A percentile compares a stretch with the other conserved stretches of the same genome.
Evolutionary conservation across 148 eudicot species (phyloP).

Genomic region (Simmondsia chinensis): DNA sequence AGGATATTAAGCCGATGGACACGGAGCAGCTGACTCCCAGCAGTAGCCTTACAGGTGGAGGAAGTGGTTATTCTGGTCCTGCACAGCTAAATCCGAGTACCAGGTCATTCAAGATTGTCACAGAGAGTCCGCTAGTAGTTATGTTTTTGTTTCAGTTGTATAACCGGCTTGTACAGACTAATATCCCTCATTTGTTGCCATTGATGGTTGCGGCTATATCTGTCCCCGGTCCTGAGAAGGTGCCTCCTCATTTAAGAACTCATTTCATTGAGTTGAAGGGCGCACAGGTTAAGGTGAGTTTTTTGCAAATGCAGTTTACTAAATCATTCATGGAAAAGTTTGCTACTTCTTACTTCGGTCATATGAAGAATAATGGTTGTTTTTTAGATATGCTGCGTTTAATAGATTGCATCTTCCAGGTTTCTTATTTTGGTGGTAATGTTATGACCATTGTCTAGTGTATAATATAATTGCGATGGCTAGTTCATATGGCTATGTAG

Average conservation of each 20-base stretch:
- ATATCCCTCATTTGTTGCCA: slow-evolving; percentile 88
- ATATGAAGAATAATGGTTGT: neutral
- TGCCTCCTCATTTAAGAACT: slow-evolving; percentile 75
- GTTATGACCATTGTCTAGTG: too few relatives aligned
- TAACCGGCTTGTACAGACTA: slow-evolving; percentile 89
- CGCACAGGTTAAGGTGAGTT: slow-evolving; percentile 84
- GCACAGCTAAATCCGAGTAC: slow-evolving; percentile 92
- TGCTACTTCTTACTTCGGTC: neutral
- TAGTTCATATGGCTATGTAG: too few relatives aligned
- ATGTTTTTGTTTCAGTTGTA: slow-evolving; percentile 97
- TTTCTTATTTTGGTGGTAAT: too few relatives aligned
- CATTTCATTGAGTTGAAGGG: slow-evolving; percentile 89
- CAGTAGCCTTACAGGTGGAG: slow-evolving; percentile 17
- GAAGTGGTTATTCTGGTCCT: slow-evolving; percentile 42
- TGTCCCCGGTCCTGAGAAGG: slow-evolving; percentile 92
- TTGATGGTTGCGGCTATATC: slow-evolving; percentile 93
- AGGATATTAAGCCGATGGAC: slow-evolving; percentile 80
- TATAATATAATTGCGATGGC: too few relatives aligned
- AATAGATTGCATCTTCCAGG: too few relatives aligned
- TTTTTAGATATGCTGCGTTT: too few relatives aligned
- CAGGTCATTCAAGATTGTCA: slow-evolving; percentile 83
- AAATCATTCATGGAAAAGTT: neutral
- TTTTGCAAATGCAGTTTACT: neutral
- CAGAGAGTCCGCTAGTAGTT: slow-evolving; percentile 96
- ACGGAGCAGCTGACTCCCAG: slow-evolving; percentile 64